Percentiles rank a stretch among this genome's conserved stretches.
Evolutionary conservation across 2,329 filamentous ascomycete genomes (phyloP).

Genomic region (Lecanicillium sp.): DNA sequence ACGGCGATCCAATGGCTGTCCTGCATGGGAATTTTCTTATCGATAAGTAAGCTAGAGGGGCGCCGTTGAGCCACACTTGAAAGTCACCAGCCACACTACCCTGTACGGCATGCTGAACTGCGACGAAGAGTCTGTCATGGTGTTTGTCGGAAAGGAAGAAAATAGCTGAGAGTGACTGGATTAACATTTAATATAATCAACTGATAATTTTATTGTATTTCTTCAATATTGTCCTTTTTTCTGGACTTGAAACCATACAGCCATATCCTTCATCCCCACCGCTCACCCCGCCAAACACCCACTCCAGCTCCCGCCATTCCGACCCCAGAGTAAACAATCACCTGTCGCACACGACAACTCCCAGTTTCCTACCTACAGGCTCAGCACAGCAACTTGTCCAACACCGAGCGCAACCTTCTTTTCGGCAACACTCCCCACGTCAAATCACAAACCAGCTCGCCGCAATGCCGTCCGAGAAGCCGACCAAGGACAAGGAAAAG

Average conservation of each 20-base stretch:
- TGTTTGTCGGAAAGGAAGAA: too few species aligned
- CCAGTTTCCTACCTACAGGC: too few species aligned
- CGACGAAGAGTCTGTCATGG: too few species aligned
- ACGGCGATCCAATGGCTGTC: conserved; percentile 6
- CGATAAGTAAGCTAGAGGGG: conserved; percentile 23
- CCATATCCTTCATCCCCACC: background rate
- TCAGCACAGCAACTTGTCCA: background rate
- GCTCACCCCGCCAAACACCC: conserved; percentile 7
- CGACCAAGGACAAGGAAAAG: conserved; percentile 36
- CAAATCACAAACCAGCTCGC: background rate
- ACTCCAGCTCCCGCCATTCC: conserved; percentile 5
- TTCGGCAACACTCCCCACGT: background rate
- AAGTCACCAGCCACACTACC: conserved; percentile 6
- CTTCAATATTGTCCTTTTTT: too few species aligned
- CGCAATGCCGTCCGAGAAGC: conserved; percentile 11
- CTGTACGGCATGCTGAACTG: too few species aligned
- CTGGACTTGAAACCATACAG: too few species aligned
- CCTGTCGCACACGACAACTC: background rate
- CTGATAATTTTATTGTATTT: too few species aligned
- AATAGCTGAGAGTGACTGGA: too few species aligned
- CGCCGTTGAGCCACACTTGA: conserved; percentile 5
- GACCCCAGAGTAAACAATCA: conserved; percentile 3
- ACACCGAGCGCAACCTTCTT: background rate
- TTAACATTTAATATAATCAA: too few species aligned
- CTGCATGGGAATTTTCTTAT: conserved; percentile 23